These are phyloP conservation scores for Taphrina flavorubra DNA, from an alignment of 1,139 yeast genomes.

Conservation along the genomic window DNA sequence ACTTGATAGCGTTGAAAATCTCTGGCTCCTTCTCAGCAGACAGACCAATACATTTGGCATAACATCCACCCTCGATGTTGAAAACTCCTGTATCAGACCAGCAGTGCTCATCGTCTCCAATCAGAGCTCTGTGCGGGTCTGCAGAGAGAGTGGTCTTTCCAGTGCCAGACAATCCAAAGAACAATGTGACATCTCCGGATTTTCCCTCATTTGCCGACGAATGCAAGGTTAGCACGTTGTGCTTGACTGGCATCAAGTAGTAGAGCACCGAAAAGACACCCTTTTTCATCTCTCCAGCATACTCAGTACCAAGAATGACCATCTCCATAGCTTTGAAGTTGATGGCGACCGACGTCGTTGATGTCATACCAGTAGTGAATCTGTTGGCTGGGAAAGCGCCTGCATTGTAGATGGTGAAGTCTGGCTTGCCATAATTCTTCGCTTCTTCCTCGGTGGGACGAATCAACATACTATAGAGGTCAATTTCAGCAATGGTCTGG, in stretches of 20 bases:
- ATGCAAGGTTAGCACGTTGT: slow-evolving; percentile 89
- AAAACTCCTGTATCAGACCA: slow-evolving; percentile 99
- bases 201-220: slow-evolving; percentile 91
- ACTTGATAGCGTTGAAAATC: slow-evolving; percentile 90
- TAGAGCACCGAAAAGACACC: slow-evolving; percentile 99
- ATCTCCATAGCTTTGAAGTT: slow-evolving; percentile 98
- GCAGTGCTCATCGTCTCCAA: slow-evolving; percentile 99
- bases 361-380: slow-evolving; percentile 96
- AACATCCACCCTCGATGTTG: slow-evolving; percentile 99
- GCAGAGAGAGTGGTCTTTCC: slow-evolving; percentile 98
- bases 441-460: slow-evolving; percentile 92
- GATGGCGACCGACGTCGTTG: slow-evolving; percentile 92
- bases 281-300: slow-evolving; percentile 99
- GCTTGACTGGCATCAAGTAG: slow-evolving; percentile 95
- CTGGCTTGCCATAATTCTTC: slow-evolving; percentile 92
- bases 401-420: slow-evolving; percentile 97
- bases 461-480: slow-evolving; percentile 68
- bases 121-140: slow-evolving; percentile 89
- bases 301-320: slow-evolving; percentile 98
- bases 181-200: slow-evolving; percentile 81
- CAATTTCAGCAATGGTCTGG: not conserved
- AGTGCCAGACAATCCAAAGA: slow-evolving; percentile 97
- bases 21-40: slow-evolving; percentile 95
- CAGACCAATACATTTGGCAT: slow-evolving; percentile 94
- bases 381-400: slow-evolving; percentile 98